Evolutionary conservation across 2,329 filamentous ascomycete species (phyloP).

Genomic region (Daldinia eschscholtzii): DNA sequence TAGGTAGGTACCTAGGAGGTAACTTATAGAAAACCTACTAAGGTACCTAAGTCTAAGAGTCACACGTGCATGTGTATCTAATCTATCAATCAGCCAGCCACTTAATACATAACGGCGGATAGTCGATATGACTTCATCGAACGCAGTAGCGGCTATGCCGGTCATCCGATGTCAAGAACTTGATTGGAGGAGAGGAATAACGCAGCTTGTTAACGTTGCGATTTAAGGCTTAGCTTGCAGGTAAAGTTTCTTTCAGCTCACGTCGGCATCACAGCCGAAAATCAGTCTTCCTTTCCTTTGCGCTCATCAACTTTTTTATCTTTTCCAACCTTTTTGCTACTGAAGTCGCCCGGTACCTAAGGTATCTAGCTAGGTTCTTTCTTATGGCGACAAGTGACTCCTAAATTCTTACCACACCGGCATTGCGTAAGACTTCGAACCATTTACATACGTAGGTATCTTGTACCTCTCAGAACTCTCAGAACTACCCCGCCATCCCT

Average conservation of each 20-base stretch:
- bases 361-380: too few species aligned
- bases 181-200: neutral
- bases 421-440: neutral
- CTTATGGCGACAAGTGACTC: neutral
- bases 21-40: too few species aligned
- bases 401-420: conserved; percentile 5
- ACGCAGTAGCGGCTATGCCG: conserved; percentile 2
- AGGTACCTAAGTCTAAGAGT: neutral
- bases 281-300: neutral
- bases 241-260: conserved; percentile 6
- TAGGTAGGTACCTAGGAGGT: too few species aligned
- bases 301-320: neutral
- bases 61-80: neutral
- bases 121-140: conserved; percentile 2
- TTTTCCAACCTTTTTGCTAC: too few species aligned
- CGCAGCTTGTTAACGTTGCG: neutral
- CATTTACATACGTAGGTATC: neutral
- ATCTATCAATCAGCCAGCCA: conserved; percentile 1
- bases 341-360: too few species aligned
- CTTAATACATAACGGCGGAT: neutral
- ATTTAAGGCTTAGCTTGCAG: conserved; percentile 7
- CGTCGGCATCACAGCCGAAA: neutral
- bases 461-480: neutral
- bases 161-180: neutral
- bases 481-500: conserved; percentile 8